phyloP scores from a whole-genome alignment of 2,329 filamentous ascomycete genomes.

The Orbilia oligospora region DNA sequence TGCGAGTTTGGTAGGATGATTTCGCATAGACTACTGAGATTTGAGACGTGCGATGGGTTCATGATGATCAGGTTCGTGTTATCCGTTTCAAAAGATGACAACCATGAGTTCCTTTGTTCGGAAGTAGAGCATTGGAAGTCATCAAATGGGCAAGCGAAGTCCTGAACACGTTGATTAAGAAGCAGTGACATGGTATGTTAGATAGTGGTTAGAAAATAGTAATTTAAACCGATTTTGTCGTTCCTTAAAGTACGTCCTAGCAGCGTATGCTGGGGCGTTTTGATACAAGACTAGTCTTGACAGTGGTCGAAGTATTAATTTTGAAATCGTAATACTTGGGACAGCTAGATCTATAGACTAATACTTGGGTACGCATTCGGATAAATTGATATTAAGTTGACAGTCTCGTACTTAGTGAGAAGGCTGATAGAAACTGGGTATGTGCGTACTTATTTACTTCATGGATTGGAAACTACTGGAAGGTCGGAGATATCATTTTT shows the following conservation, averaged over 20 bases:
- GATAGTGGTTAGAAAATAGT: neutral
- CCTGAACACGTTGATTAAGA: neutral
- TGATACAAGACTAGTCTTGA: no score
- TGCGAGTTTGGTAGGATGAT: neutral
- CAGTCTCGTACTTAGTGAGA: no score
- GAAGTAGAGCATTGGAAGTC: neutral
- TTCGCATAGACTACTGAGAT: no score
- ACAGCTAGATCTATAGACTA: no score
- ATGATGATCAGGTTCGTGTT: neutral
- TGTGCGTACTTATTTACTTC: neutral
- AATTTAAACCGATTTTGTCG: neutral
- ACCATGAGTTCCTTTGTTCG: neutral
- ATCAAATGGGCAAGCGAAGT: neutral
- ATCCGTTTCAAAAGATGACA: neutral
- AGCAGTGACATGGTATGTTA: neutral
- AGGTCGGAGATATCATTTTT: neutral
- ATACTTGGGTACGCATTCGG: no score
- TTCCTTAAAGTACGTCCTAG: no score
- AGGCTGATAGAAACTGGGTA: neutral
- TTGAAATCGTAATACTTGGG: no score
- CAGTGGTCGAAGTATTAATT: no score
- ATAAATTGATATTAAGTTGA: no score
- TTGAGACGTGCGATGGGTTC: neutral
- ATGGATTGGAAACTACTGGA: neutral
- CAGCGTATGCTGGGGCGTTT: no score